These are phyloP conservation scores for Nissolia schottii DNA, from an alignment of 306 rosid species.

Conservation along the genomic window DNA sequence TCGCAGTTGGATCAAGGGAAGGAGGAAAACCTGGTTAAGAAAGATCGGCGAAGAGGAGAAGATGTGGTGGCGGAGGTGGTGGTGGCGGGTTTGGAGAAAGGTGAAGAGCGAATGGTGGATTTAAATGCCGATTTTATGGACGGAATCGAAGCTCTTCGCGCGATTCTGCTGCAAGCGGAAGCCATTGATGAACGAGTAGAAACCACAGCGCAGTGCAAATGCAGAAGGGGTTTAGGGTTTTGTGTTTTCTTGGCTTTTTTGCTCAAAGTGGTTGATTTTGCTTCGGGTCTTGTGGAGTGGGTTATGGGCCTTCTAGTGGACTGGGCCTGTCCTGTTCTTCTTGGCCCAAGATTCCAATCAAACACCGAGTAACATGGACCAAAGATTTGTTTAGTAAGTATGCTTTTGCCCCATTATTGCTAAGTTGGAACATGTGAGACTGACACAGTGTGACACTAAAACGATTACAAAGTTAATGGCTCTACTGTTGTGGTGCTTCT, in stretches of 20 bases:
- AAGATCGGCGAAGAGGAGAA: constrained; percentile 43
- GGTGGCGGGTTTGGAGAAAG: constrained; percentile 39
- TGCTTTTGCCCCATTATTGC: too few species aligned
- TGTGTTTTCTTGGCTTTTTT: not conserved
- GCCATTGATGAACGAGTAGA: constrained; percentile 47
- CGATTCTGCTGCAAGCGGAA: constrained; percentile 59
- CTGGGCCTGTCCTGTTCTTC: not conserved
- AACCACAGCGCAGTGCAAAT: not conserved
- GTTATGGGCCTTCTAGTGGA: not conserved
- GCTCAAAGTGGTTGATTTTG: not conserved
- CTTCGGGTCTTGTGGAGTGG: not conserved
- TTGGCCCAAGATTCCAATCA: too few species aligned
- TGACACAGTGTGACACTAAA: too few species aligned
- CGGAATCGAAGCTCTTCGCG: constrained; percentile 44
- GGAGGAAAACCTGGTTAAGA: constrained; percentile 39
- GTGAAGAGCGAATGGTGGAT: constrained; percentile 38
- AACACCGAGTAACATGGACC: too few species aligned
- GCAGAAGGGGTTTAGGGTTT: constrained; percentile 55
- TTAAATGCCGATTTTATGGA: constrained; percentile 52
- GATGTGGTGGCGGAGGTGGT: constrained; percentile 35
- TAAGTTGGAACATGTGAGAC: too few species aligned
- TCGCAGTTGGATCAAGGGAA: not conserved
- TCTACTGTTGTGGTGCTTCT: too few species aligned
- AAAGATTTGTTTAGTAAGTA: too few species aligned
- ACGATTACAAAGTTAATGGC: too few species aligned